These are phyloP conservation scores for Verticillium longisporum DNA, from an alignment of 2,329 filamentous ascomycete genomes.

Conservation along the genomic window DNA sequence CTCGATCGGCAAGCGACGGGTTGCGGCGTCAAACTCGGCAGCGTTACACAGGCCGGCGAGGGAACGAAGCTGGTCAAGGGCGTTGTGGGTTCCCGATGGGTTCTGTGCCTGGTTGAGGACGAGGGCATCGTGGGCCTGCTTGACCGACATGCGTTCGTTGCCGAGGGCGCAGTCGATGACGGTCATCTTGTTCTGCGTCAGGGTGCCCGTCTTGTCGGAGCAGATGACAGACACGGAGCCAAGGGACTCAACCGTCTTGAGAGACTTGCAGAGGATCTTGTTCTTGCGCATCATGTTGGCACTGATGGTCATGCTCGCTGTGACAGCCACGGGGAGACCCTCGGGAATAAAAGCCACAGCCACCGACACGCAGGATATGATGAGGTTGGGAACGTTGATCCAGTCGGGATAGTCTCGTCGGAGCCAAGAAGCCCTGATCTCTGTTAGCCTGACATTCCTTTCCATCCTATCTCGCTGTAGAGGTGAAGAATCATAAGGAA, in stretches of 20 bases:
- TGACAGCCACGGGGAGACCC: constrained; percentile 53
- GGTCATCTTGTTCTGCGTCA: constrained; percentile 65
- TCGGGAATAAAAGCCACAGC: constrained; percentile 58
- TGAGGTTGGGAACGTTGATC: constrained; percentile 61
- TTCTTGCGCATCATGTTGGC: constrained; percentile 65
- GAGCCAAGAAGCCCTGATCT: constrained; percentile 57
- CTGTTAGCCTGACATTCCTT: constrained; percentile 37
- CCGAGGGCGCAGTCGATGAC: constrained; percentile 44
- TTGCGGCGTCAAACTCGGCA: constrained; percentile 65
- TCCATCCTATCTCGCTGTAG: too few relatives aligned
- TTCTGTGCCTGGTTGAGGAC: constrained; percentile 35
- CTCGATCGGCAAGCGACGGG: constrained; percentile 48
- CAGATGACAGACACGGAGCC: constrained; percentile 68
- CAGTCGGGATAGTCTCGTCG: constrained; percentile 58
- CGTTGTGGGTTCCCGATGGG: constrained; percentile 43
- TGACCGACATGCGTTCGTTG: constrained; percentile 57
- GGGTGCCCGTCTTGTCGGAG: constrained; percentile 68
- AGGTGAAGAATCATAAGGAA: neutral
- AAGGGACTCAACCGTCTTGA: constrained; percentile 61
- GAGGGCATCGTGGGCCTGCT: constrained; percentile 51
- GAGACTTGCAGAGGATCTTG: constrained; percentile 58
- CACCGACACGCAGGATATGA: constrained; percentile 51
- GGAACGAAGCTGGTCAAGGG: constrained; percentile 55
- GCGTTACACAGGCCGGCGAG: constrained; percentile 66
- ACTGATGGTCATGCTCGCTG: constrained; percentile 45